Evolutionary conservation across 345 rosid genomes (phyloP).

Genomic region (Eucalyptus caleyi): DNA sequence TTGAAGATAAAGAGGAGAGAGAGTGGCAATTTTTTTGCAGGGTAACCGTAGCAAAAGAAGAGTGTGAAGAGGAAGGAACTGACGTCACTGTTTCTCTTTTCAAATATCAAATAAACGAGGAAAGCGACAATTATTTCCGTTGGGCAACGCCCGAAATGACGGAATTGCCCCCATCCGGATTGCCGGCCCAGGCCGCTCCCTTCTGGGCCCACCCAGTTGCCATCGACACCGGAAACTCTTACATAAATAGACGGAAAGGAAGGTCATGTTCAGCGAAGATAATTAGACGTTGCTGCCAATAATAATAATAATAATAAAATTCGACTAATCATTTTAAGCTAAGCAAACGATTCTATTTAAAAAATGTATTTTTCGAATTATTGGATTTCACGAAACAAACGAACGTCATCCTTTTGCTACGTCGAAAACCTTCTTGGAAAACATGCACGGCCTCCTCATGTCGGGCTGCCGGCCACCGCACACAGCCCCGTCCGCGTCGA

Average conservation of each 20-base stretch:
- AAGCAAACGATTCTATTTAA: too few species aligned
- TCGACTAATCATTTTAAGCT: too few species aligned
- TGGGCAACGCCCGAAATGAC: background rate
- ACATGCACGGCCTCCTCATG: too few species aligned
- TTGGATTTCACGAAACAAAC: too few species aligned
- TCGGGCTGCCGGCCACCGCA: too few species aligned
- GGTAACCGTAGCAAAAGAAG: background rate
- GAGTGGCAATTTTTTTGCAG: background rate
- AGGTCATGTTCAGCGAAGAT: too few species aligned
- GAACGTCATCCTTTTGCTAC: accelerated
- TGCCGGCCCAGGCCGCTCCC: background rate
- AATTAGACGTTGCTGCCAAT: too few species aligned
- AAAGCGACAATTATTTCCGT: background rate
- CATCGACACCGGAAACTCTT: background rate
- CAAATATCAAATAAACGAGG: background rate
- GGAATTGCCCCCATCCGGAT: background rate
- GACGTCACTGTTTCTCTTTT: too few species aligned
- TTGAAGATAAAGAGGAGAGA: background rate
- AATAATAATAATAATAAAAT: background rate
- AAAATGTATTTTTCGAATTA: too few species aligned
- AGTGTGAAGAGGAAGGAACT: background rate
- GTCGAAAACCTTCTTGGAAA: too few species aligned
- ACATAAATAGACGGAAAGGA: too few species aligned
- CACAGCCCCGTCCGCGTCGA: too few species aligned
- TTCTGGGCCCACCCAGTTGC: background rate